A percentile compares a stretch with the other conserved stretches of the same genome.
Conservation (phyloP, 805 yeast species). For the Cyberlindnera meyerae region DNA sequence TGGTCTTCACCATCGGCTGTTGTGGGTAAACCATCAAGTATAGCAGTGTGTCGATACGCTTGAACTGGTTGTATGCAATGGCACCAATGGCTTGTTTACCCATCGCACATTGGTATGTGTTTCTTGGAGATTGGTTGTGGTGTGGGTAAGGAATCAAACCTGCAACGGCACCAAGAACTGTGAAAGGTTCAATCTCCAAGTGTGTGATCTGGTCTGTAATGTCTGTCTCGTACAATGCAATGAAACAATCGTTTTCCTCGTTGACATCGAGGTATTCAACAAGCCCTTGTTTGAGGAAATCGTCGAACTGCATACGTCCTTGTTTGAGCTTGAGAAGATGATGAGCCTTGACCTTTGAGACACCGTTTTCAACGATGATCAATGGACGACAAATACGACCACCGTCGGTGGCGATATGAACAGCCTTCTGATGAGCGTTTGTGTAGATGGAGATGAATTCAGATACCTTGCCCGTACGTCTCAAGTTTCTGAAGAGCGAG, state of each 20-base stretch:
- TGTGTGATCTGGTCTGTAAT: constrained; percentile 61
- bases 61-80: constrained; percentile 93
- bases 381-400: constrained; percentile 97
- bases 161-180: constrained; percentile 88
- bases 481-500: constrained; percentile 64
- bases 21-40: constrained; percentile 98
- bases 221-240: constrained; percentile 84
- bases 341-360: constrained; percentile 62
- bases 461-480: constrained; percentile 82
- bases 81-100: constrained; percentile 99
- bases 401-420: constrained; percentile 98
- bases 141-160: constrained; percentile 91
- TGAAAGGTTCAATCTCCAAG: constrained; percentile 92
- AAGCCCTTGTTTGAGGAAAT: constrained; percentile 75
- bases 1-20: constrained; percentile 98
- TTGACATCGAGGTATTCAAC: constrained; percentile 96
- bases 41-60: constrained; percentile 88
- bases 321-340: constrained; percentile 59
- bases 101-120: constrained; percentile 93
- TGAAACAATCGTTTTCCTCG: constrained; percentile 91
- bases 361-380: constrained; percentile 75
- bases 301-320: constrained; percentile 86
- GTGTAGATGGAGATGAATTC: constrained; percentile 89
- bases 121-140: constrained; percentile 89
- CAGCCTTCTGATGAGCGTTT: constrained; percentile 85